phyloP scores from a whole-genome alignment of 2,329 filamentous ascomycete genomes.

The Nemania abortiva region DNA sequence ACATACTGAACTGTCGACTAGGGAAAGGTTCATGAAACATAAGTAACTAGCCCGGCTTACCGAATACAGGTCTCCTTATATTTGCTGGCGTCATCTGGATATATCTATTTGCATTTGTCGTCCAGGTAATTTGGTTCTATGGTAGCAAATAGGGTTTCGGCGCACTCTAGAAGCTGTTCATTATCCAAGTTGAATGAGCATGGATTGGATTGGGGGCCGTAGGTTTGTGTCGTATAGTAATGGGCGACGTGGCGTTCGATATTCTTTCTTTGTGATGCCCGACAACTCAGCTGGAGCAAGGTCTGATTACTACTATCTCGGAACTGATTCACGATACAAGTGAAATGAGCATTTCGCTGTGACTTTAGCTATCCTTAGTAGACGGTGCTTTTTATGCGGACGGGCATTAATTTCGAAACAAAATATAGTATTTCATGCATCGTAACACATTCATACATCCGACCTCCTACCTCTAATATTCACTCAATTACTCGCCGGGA shows the following conservation, averaged over 20 bases:
- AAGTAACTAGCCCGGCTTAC: neutral
- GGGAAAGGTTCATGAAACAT: constrained; percentile 11
- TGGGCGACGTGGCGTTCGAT: neutral
- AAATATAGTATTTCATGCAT: constrained; percentile 11
- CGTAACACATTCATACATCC: constrained; percentile 25
- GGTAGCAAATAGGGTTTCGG: too few relatives aligned
- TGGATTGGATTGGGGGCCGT: neutral
- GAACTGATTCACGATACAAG: neutral
- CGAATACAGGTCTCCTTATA: too few relatives aligned
- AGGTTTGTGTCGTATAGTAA: neutral
- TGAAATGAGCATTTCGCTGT: neutral
- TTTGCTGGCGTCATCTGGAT: constrained; percentile 26
- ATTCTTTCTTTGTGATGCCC: neutral
- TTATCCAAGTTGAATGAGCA: neutral
- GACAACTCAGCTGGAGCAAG: neutral
- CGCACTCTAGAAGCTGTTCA: neutral
- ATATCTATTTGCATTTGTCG: neutral
- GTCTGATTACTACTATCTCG: neutral
- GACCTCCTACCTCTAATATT: constrained; percentile 1
- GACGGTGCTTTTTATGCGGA: neutral
- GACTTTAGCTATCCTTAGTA: neutral
- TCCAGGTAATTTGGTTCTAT: neutral
- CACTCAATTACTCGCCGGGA: constrained; percentile 14
- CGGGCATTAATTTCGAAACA: neutral
- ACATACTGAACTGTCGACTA: neutral